These are phyloP conservation scores for Coniferiporia sulphurascens DNA, from an alignment of 1,284 basidiomycete genomes.

Conservation along the genomic window DNA sequence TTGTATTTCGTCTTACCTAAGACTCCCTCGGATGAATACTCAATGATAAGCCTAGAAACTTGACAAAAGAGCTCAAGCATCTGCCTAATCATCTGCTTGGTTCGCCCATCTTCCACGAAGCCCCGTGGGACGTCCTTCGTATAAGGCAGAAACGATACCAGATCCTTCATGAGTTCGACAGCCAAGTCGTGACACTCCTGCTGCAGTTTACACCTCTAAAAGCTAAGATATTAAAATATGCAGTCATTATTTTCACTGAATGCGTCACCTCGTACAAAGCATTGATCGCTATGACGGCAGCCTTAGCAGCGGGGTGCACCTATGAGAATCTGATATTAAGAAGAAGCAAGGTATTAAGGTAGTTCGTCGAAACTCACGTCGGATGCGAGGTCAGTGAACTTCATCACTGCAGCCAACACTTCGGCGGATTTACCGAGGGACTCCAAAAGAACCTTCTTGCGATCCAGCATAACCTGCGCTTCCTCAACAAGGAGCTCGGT, in stretches of 20 bases:
- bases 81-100: background rate
- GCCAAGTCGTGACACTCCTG: background rate
- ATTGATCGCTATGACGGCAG: background rate
- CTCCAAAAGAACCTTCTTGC: background rate
- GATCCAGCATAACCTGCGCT: background rate
- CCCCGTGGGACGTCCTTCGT: background rate
- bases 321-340: background rate
- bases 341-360: background rate
- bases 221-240: background rate
- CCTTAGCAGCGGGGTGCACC: background rate
- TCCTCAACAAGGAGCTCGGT: background rate
- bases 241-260: background rate
- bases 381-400: background rate
- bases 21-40: background rate
- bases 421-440: background rate
- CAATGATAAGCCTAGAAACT: background rate
- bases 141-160: background rate
- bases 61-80: background rate
- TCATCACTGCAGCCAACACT: background rate
- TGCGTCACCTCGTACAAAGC: background rate
- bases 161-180: background rate
- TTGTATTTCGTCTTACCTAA: background rate
- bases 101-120: background rate
- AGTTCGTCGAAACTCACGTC: background rate
- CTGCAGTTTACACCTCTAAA: background rate